These are phyloP conservation scores for Candida orba DNA, from an alignment of 805 yeast genomes.

Conservation along the genomic window DNA sequence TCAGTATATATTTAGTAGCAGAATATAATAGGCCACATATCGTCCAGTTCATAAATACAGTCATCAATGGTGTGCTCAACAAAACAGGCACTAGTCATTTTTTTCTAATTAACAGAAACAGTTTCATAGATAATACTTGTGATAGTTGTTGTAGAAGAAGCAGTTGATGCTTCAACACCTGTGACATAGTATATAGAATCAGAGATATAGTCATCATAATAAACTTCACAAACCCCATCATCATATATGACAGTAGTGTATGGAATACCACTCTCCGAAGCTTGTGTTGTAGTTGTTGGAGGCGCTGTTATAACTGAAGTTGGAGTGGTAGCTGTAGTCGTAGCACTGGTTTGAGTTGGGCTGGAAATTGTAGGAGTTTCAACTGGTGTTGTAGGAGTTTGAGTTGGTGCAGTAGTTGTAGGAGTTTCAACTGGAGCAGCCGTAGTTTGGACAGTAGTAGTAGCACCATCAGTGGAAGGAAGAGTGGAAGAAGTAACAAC, in stretches of 20 bases:
- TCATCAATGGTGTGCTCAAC: neutral
- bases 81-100: neutral
- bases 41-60: neutral
- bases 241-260: slow-evolving; percentile 17
- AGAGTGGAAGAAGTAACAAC: slow-evolving; percentile 2
- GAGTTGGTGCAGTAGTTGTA: slow-evolving; percentile 6
- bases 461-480: slow-evolving; percentile 6
- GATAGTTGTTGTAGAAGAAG: slow-evolving; percentile 22
- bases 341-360: slow-evolving; percentile 4
- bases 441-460: slow-evolving; percentile 2
- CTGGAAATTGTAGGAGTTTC: neutral
- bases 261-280: slow-evolving; percentile 9
- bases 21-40: no score
- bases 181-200: slow-evolving; percentile 17
- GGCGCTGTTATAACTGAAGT: slow-evolving; percentile 10
- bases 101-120: slow-evolving; percentile 6
- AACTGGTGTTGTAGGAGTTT: slow-evolving; percentile 1
- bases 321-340: slow-evolving; percentile 5
- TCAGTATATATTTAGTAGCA: no score
- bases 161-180: slow-evolving; percentile 23
- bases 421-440: slow-evolving; percentile 12
- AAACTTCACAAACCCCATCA: slow-evolving; percentile 23
- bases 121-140: slow-evolving; percentile 20
- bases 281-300: slow-evolving; percentile 1
- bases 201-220: slow-evolving; percentile 18